phyloP scores from a whole-genome alignment of 495 filamentous ascomycete species.

The Melanomma pulvis-pyrius region DNA sequence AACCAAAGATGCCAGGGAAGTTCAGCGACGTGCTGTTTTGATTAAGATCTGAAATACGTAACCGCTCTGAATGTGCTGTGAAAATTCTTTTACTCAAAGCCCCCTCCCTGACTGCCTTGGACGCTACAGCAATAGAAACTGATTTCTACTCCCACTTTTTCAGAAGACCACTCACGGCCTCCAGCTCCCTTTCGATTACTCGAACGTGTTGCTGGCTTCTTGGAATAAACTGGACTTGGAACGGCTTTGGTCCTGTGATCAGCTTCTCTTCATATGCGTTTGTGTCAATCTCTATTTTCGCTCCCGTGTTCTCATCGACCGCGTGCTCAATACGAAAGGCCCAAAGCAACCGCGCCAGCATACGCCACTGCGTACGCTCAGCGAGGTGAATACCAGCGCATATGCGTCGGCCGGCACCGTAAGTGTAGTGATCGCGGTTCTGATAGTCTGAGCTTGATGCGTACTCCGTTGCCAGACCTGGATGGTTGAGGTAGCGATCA shows the following conservation, averaged over 20 bases:
- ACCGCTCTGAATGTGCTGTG: not conserved
- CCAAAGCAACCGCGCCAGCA: conserved; percentile 56
- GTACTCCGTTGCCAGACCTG: conserved; percentile 33
- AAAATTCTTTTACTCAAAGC: not conserved
- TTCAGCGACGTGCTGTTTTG: not conserved
- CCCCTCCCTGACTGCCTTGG: not conserved
- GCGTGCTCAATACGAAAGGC: conserved; percentile 55
- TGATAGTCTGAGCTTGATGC: conserved; percentile 42
- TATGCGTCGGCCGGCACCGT: conserved; percentile 62
- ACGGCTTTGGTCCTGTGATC: conserved; percentile 7
- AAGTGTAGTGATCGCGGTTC: conserved; percentile 54
- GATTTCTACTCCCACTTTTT: conserved; percentile 16
- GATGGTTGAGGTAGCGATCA: conserved; percentile 37
- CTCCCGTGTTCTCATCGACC: conserved; percentile 48
- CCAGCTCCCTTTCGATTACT: conserved; percentile 15
- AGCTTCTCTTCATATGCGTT: conserved; percentile 44
- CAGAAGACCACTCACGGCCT: conserved; percentile 14
- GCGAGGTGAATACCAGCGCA: conserved; percentile 64
- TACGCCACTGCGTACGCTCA: conserved; percentile 57
- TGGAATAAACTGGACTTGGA: conserved; percentile 21
- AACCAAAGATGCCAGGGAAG: not conserved
- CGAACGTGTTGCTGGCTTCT: conserved; percentile 20
- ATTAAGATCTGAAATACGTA: too few species aligned
- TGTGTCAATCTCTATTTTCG: conserved; percentile 47
- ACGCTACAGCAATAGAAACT: not conserved